Conservation (phyloP, 1,139 yeast species). For the Kluyveromyces marxianus region DNA sequence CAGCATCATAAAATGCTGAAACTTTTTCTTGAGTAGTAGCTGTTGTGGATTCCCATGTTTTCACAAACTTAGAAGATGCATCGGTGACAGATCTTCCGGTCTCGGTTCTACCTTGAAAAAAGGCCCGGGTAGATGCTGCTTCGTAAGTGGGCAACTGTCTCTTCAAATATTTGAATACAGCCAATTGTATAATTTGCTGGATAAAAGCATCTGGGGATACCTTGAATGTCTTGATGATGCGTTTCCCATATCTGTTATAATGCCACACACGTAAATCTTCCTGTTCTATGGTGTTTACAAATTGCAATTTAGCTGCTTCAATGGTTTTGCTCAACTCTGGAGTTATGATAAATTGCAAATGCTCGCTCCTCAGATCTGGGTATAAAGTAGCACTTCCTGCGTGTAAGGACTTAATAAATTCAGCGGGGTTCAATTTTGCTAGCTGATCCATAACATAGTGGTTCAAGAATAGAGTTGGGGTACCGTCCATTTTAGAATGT, state of each 20-base stretch:
- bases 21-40: slow-evolving; percentile 54
- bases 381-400: slow-evolving; percentile 11
- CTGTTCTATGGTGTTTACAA: slow-evolving; percentile 42
- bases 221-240: slow-evolving; percentile 58
- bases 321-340: slow-evolving; percentile 49
- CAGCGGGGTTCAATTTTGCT: slow-evolving; percentile 38
- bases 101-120: slow-evolving; percentile 91
- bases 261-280: slow-evolving; percentile 64
- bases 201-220: slow-evolving; percentile 73
- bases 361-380: slow-evolving; percentile 19
- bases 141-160: slow-evolving; percentile 87
- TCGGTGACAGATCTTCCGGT: slow-evolving; percentile 83
- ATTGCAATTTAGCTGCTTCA: slow-evolving; percentile 46
- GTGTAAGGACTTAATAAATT: slow-evolving; percentile 30
- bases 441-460: slow-evolving; percentile 62
- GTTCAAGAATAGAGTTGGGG: slow-evolving; percentile 86
- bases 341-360: slow-evolving; percentile 41
- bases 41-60: slow-evolving; percentile 61
- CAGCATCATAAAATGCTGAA: slow-evolving; percentile 63
- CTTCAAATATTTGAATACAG: slow-evolving; percentile 75
- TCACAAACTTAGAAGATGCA: slow-evolving; percentile 66
- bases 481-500: slow-evolving; percentile 97
- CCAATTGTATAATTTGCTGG: slow-evolving; percentile 70
- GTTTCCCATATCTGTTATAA: slow-evolving; percentile 65
- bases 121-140: slow-evolving; percentile 89